Evolutionary conservation across 2,329 filamentous ascomycete species (phyloP).

Genomic region (Fusarium foetens): DNA sequence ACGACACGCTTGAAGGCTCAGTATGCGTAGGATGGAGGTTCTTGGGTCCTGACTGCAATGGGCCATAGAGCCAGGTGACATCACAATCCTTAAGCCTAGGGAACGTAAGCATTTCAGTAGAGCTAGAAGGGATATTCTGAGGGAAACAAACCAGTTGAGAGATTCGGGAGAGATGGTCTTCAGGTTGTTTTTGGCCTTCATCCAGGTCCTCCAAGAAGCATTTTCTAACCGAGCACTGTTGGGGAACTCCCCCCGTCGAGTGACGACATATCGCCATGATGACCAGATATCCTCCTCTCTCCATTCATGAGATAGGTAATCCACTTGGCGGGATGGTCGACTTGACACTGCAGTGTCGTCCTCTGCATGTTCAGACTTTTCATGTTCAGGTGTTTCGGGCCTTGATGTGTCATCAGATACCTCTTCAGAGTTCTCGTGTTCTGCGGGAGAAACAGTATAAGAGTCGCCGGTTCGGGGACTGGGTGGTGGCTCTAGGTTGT

Average conservation of each 20-base stretch:
- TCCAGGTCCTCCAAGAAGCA: slow-evolving; percentile 97
- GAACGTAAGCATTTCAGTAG: slow-evolving; percentile 44
- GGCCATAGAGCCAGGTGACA: slow-evolving; percentile 97
- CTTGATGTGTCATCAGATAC: slow-evolving; percentile 56
- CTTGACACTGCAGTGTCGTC: slow-evolving; percentile 82
- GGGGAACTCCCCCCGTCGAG: slow-evolving; percentile 79
- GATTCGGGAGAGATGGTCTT: slow-evolving; percentile 90
- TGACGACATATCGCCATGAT: slow-evolving; percentile 93
- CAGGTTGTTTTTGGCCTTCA: slow-evolving; percentile 88
- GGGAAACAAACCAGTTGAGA: slow-evolving; percentile 79
- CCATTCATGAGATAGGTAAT: slow-evolving; percentile 94
- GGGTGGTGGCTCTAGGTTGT: slow-evolving; percentile 60
- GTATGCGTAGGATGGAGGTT: slow-evolving; percentile 61
- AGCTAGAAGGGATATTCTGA: neutral
- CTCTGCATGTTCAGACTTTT: slow-evolving; percentile 67
- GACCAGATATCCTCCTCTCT: slow-evolving; percentile 96
- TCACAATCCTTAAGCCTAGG: slow-evolving; percentile 94
- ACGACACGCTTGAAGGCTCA: slow-evolving; percentile 53
- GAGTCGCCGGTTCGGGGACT: slow-evolving; percentile 63
- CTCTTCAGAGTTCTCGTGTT: slow-evolving; percentile 60
- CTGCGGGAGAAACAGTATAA: slow-evolving; percentile 63
- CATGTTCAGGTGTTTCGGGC: slow-evolving; percentile 66
- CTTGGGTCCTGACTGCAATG: slow-evolving; percentile 78
- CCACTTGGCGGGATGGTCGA: slow-evolving; percentile 88
- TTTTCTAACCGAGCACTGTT: slow-evolving; percentile 90